Base-by-base conservation (phyloP, 179 eudicot genomes). In the Amaranthus tricolor region DNA sequence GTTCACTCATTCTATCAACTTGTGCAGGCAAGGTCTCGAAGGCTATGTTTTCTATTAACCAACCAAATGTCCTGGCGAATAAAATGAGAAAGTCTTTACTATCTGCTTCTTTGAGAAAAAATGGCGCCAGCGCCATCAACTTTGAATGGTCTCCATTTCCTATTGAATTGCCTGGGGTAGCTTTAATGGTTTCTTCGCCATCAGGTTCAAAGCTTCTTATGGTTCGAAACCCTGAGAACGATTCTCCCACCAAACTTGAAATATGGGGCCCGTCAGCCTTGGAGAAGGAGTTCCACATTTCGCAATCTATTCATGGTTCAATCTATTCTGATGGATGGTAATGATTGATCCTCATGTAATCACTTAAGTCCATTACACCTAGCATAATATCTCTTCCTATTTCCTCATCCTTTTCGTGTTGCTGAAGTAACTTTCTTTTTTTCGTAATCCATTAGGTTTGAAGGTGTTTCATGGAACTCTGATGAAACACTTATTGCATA, bases 251-350 rank as follows among this genome's bases (percentile, higher is more conserved):
- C 51, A 85, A 80, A 72, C 82, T 94, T 77, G 98, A 94, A 78
- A 87, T 94, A 53, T 94, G 98, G 97, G 84, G 89, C 50, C 79
- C 87, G 52, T 89, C 90, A 68, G 81, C 82, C 76, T 75, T 94
- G 56, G 94, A 89, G 74, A 89, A 88, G 77, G 96, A 95, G 81
- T 87, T 93, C 63, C 86, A 84, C 68, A 70, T 95, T 82, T 93
- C 97, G 19, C 89, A 86, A 69, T 86, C 95, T 43, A 54, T 80
- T 79, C 99, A 93, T 73, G 99, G 99, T 67, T 87, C 91, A 40
- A 87, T 95, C 56, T 95, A 95, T 79, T 73, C 86, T 13, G 97
- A 95, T 75, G 97, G 93, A 89, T 95, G 99, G 99, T 92, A 90
- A 80, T 50, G 60, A n/a, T 45, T 76, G 77, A 24, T 51, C 54